Evolutionary conservation across 495 filamentous ascomycete species (phyloP).

Genomic region (Penicillium herquei): DNA sequence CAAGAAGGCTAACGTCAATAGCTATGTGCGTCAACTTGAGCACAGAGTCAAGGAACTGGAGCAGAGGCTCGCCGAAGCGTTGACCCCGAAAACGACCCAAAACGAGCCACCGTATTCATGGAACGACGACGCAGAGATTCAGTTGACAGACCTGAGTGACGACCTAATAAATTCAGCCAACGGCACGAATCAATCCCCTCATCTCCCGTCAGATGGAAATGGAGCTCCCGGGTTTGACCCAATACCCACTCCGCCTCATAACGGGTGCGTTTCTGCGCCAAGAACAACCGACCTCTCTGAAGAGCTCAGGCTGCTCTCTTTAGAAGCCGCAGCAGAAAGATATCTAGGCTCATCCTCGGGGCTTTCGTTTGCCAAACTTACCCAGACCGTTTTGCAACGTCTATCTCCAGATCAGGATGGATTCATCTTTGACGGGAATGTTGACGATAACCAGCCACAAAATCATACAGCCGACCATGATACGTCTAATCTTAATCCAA

Average conservation of each 20-base stretch:
- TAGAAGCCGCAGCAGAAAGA: conserved; percentile 39
- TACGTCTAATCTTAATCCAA: conserved; percentile 11
- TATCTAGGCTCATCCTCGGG: conserved; percentile 41
- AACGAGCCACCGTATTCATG: conserved; percentile 6
- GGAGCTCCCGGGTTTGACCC: neutral
- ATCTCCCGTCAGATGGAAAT: neutral
- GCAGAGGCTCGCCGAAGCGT: conserved; percentile 14
- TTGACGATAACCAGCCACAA: conserved; percentile 14
- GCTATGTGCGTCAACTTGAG: conserved; percentile 36
- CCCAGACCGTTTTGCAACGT: conserved; percentile 39
- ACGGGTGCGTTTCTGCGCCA: neutral
- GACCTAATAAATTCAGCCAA: neutral
- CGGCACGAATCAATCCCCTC: conserved; percentile 5
- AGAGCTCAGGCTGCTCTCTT: conserved; percentile 32
- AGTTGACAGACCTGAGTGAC: neutral
- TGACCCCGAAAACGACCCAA: conserved; percentile 13
- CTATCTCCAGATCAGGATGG: conserved; percentile 46
- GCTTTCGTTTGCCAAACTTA: conserved; percentile 37
- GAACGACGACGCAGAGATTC: conserved; percentile 6
- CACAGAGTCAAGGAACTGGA: conserved; percentile 31
- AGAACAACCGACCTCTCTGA: conserved; percentile 25
- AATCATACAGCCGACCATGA: conserved; percentile 6
- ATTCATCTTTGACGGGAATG: conserved; percentile 33
- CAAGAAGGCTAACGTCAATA: conserved; percentile 2
- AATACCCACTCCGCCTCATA: conserved; percentile 1